A percentile compares a stretch with the other conserved stretches of the same genome.
phyloP scores from a whole-genome alignment of 2,329 filamentous ascomycete genomes.

The Domatiomyces catenatus region DNA sequence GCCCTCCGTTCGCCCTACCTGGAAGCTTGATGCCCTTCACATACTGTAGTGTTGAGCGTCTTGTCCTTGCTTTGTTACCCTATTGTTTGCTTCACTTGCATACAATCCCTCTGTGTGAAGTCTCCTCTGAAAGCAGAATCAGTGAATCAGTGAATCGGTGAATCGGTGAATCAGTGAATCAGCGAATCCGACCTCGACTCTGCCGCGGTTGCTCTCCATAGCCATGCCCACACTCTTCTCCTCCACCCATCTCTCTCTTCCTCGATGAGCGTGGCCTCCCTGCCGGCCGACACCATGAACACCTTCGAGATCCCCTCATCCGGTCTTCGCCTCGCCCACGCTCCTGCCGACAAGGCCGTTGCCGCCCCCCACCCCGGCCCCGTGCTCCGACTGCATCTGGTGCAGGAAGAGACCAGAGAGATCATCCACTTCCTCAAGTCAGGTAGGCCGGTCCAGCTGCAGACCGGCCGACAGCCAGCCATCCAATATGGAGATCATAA shows the following conservation, averaged over 20 bases:
- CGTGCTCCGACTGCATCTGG: conserved; percentile 32
- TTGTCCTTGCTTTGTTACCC: background rate
- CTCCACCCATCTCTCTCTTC: too few species aligned
- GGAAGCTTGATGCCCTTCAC: background rate
- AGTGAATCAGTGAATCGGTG: too few species aligned
- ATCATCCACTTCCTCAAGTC: conserved; percentile 29
- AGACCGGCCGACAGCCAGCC: conserved; percentile 36
- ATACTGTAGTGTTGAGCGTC: background rate
- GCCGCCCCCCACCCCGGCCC: conserved; percentile 23
- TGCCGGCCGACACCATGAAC: conserved; percentile 8
- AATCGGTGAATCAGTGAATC: too few species aligned
- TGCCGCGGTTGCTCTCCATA: background rate
- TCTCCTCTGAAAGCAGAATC: background rate
- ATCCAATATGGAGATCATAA: conserved; percentile 44
- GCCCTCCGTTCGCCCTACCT: conserved; percentile 1
- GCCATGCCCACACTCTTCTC: background rate
- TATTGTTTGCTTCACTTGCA: background rate
- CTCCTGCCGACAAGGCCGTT: background rate
- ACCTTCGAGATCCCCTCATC: conserved; percentile 10
- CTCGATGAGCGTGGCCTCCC: background rate
- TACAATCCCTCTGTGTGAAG: background rate
- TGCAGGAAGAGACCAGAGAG: conserved; percentile 30
- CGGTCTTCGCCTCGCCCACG: conserved; percentile 6
- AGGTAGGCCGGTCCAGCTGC: conserved; percentile 30
- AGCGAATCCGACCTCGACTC: background rate